Evolutionary conservation across 192 early-diverging fungal genomes (phyloP).

Genomic region (Phlyctochytrium bullatum): DNA sequence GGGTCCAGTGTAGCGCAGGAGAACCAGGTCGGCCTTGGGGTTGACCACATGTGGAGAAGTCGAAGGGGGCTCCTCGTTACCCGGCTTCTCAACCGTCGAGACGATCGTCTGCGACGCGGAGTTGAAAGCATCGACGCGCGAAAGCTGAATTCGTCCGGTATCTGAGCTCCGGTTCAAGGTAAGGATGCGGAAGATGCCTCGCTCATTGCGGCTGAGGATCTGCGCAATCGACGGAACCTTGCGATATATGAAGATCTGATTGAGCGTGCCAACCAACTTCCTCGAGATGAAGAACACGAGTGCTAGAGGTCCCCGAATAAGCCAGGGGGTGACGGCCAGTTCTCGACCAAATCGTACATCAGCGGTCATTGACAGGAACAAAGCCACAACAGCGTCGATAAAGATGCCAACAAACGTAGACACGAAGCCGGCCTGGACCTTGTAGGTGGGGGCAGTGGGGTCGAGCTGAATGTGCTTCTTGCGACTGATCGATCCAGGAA

Average conservation of each 20-base stretch:
- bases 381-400: conserved; percentile 19
- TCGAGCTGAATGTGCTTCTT: neutral
- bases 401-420: conserved; percentile 7
- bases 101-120: conserved; percentile 12
- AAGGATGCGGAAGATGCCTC: conserved; percentile 9
- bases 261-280: conserved; percentile 1
- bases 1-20: conserved; percentile 12
- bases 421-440: neutral
- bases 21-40: conserved; percentile 10
- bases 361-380: conserved; percentile 36
- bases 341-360: conserved; percentile 41
- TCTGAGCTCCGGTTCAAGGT: neutral
- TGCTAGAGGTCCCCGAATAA: conserved; percentile 9
- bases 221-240: conserved; percentile 12
- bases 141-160: neutral
- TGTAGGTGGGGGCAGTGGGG: neutral
- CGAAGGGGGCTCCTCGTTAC: neutral
- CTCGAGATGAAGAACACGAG: conserved; percentile 10
- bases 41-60: neutral
- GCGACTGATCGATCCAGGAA: neutral
- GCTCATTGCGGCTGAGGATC: conserved; percentile 7
- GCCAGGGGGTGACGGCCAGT: conserved; percentile 15
- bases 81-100: neutral
- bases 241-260: conserved; percentile 10
- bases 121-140: conserved; percentile 18